Evolutionary conservation across 148 eudicot species (phyloP).

Genomic region (Camellia sinensis): DNA sequence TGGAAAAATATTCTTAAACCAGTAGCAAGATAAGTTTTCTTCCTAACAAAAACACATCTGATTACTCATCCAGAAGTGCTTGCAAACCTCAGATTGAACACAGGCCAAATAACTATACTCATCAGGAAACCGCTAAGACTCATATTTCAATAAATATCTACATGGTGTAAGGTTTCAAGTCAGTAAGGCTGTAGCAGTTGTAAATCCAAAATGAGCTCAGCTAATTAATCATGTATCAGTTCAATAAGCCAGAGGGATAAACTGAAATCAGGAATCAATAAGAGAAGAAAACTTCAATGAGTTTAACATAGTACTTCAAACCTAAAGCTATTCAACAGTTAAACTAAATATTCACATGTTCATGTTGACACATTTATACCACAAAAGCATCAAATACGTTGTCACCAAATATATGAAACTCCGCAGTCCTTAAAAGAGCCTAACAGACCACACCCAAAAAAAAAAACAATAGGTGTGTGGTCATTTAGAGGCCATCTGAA

Average conservation of each 20-base stretch:
- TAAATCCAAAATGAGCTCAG: background rate
- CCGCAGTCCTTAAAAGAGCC: background rate
- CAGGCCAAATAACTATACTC: background rate
- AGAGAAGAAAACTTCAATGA: background rate
- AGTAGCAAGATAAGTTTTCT: too few species aligned
- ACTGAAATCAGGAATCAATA: too few species aligned
- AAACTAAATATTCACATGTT: conserved; percentile 15
- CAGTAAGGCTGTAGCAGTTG: background rate
- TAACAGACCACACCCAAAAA: background rate
- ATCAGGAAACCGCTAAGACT: background rate
- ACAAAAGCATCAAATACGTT: conserved; percentile 1
- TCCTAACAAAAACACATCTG: too few species aligned
- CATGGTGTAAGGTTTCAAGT: background rate
- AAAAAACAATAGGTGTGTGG: background rate
- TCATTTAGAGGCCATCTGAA: background rate
- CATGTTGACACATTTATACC: conserved; percentile 16
- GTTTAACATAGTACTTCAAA: background rate
- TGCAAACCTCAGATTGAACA: background rate
- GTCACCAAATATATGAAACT: background rate
- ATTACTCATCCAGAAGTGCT: too few species aligned
- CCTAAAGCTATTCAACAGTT: background rate
- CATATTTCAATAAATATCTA: background rate
- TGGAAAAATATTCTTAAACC: background rate
- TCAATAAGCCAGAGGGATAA: background rate
- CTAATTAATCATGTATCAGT: background rate